Conservation (phyloP, 306 rosid genomes). For the Fragaria nilgerrensis region DNA sequence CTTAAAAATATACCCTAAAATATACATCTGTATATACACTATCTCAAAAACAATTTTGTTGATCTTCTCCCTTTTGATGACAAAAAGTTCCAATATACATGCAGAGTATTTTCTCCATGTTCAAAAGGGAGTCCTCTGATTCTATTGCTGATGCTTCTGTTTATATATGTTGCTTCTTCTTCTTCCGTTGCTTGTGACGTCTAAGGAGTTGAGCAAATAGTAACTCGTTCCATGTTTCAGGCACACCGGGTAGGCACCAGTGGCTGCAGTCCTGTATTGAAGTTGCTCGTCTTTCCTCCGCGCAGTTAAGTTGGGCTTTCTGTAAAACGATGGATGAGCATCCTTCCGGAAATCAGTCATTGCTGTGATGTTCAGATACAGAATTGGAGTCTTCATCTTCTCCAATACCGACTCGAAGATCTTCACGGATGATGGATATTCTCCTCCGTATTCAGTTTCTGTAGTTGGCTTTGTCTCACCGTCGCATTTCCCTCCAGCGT, state of each 20-base stretch:
- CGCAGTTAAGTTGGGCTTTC: slow-evolving; percentile 42
- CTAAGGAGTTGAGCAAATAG: slow-evolving; percentile 25
- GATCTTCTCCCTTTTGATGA: neutral
- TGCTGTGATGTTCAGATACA: slow-evolving; percentile 23
- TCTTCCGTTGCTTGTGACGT: slow-evolving; percentile 4
- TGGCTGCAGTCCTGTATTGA: slow-evolving; percentile 60
- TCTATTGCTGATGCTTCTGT: neutral
- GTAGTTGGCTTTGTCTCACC: slow-evolving; percentile 19
- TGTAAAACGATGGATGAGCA: slow-evolving; percentile 38
- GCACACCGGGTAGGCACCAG: slow-evolving; percentile 74
- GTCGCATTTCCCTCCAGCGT: slow-evolving; percentile 25
- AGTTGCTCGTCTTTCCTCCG: slow-evolving; percentile 30
- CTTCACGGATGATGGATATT: slow-evolving; percentile 23
- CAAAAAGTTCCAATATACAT: neutral
- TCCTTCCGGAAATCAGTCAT: slow-evolving; percentile 29
- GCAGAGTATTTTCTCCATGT: neutral
- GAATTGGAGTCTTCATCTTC: slow-evolving; percentile 21
- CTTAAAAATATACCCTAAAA: neutral
- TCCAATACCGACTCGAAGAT: slow-evolving; percentile 21
- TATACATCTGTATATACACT: neutral
- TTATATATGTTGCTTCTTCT: neutral
- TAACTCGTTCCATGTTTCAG: slow-evolving; percentile 56
- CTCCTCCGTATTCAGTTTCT: slow-evolving; percentile 8
- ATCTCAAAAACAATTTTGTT: neutral
- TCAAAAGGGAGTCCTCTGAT: neutral